These are phyloP conservation scores for Rhizomucor pusillus DNA, from an alignment of 371 early-diverging fungal genomes.

Conservation along the genomic window DNA sequence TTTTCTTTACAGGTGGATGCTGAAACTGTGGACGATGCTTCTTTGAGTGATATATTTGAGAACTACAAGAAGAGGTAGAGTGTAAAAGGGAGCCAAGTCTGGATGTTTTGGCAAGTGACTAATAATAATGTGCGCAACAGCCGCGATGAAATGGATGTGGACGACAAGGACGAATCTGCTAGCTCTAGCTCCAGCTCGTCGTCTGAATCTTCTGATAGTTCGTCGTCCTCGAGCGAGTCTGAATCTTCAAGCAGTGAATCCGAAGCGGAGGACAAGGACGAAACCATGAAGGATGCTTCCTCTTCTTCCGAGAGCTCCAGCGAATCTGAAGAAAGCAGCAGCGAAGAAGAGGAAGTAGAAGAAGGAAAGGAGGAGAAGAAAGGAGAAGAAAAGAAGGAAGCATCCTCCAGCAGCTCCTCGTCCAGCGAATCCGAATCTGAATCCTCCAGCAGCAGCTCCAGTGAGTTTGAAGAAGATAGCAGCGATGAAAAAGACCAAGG, in stretches of 20 bases:
- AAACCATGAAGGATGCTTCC: conserved; percentile 8
- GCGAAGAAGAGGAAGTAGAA: conserved; percentile 6
- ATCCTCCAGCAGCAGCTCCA: conserved; percentile 12
- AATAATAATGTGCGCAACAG: too few relatives aligned
- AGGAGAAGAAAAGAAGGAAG: conserved; percentile 4
- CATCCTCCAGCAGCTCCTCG: conserved; percentile 2
- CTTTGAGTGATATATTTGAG: too few relatives aligned
- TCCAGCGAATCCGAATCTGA: conserved; percentile 11
- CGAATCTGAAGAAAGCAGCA: conserved; percentile 5
- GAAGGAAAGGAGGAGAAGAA: conserved; percentile 11
- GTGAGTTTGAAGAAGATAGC: conserved; percentile 3
- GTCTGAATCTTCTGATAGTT: not conserved
- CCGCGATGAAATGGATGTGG: too few relatives aligned
- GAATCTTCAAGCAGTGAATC: not conserved
- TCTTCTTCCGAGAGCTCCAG: conserved; percentile 5
- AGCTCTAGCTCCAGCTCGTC: too few relatives aligned
- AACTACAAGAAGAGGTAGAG: too few relatives aligned
- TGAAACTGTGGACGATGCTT: too few relatives aligned
- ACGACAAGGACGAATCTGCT: too few relatives aligned
- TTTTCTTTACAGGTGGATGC: too few relatives aligned
- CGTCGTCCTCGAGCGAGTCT: conserved; percentile 3
- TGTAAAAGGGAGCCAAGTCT: too few relatives aligned
- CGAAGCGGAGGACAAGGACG: conserved; percentile 4
- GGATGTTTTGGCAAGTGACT: too few relatives aligned
- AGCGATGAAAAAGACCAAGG: conserved; percentile 4